Base-by-base conservation (phyloP, 139 green algal species). In the Limnomonas spitsbergensis region DNA sequence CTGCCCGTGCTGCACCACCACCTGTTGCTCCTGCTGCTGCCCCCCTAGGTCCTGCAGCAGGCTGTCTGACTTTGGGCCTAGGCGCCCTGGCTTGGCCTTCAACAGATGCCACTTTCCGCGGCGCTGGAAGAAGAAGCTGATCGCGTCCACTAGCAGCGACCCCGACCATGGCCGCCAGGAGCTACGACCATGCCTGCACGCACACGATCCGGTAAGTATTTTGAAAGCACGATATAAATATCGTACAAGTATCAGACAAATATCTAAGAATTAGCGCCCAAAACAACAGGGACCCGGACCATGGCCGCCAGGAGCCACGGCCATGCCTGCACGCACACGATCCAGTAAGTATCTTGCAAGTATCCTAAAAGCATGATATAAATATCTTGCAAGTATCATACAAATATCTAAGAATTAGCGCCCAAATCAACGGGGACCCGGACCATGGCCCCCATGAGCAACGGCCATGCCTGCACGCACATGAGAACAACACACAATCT, bases 151-250 rank as follows among this genome's bases (percentile, higher is more conserved):
- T 6, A 54, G 66, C 27, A 87, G 76, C 36, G 75, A 81, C 27
- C 2, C 42, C 3, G 61, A 4, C 83, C 83, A 87, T 0, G 83
- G 83, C 26, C 71, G 47, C 83, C 83, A 87, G 0, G 81, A 82
- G 0, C 29, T 29, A 14, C 77, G 69, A 9, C 81, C 81, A 70
- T 85, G 77, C 72, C 80, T 81, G 75, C 35, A 38, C 40, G 29
- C 34, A 70, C 24, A 61, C 24, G n/a, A 37, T 70, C 24, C 61
- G n/a, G 61, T 31, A 34, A 20, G 61, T 70, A n/a, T n/a, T n/a
- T n/a, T n/a, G n/a, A n/a, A n/a, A n/a, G n/a, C n/a, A n/a, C n/a
- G n/a, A n/a, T n/a, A n/a, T n/a, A n/a, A n/a, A n/a, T n/a, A n/a
- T n/a, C n/a, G n/a, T n/a, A n/a, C n/a, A n/a, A n/a, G n/a, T n/a